Conservation (phyloP, 805 yeast genomes). For the Candida jianshihensis region DNA sequence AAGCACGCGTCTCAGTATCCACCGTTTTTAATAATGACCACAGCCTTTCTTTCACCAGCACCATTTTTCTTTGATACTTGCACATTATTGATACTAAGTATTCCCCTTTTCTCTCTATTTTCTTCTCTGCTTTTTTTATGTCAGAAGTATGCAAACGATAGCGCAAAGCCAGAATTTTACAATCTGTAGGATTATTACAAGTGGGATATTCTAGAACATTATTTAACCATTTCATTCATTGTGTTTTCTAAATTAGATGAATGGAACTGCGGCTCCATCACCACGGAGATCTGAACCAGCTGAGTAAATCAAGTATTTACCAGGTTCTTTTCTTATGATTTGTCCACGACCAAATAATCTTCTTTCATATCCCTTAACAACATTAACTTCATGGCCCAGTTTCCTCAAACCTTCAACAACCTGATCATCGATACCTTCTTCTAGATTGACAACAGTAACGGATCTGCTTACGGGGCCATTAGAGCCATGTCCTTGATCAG, state of each 20-base stretch:
- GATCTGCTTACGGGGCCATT: constrained; percentile 59
- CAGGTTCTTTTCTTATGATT: constrained; percentile 46
- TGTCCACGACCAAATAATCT: constrained; percentile 64
- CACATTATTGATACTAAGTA: no score
- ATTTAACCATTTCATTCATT: neutral
- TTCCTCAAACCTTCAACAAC: constrained; percentile 38
- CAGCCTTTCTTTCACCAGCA: no score
- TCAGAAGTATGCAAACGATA: no score
- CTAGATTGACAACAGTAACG: constrained; percentile 53
- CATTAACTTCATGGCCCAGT: constrained; percentile 52
- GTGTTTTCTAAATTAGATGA: neutral
- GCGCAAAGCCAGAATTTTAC: no score
- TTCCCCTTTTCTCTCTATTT: no score
- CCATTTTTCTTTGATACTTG: no score
- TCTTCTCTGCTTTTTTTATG: no score
- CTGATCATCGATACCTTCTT: constrained; percentile 50
- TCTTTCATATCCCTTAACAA: constrained; percentile 36
- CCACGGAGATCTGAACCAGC: constrained; percentile 81
- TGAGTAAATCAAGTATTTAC: constrained; percentile 42
- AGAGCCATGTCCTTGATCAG: constrained; percentile 51
- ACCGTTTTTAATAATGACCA: no score
- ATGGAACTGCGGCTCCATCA: constrained; percentile 67
- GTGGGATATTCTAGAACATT: no score
- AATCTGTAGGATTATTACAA: no score
- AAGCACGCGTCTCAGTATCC: no score